A percentile compares a stretch with the other conserved stretches of the same genome.
These are phyloP conservation scores for Draba incana DNA, from an alignment of 345 rosid genomes.

Conservation along the genomic window DNA sequence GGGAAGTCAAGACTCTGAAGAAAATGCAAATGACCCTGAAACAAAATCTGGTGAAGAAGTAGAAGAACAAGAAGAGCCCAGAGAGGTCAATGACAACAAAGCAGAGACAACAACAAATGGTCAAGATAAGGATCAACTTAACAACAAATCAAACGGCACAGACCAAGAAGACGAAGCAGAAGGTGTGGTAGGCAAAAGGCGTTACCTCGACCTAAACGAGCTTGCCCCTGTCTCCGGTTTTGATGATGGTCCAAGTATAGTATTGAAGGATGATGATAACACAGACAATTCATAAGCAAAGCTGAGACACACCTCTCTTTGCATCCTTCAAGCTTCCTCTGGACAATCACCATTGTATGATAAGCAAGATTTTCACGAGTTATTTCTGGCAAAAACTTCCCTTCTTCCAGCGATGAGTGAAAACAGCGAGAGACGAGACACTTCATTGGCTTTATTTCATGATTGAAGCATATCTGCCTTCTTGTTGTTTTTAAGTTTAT, in stretches of 20 bases:
- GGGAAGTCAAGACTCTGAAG: slow-evolving; percentile 73
- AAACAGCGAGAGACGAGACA: slow-evolving; percentile 27
- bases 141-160: slow-evolving; percentile 54
- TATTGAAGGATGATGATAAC: slow-evolving; percentile 66
- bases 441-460: slow-evolving; percentile 29
- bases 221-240: slow-evolving; percentile 96
- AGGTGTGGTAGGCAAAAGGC: slow-evolving; percentile 61
- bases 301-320: slow-evolving; percentile 6
- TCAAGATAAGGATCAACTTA: slow-evolving; percentile 53
- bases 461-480: slow-evolving; percentile 39
- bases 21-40: slow-evolving; percentile 57
- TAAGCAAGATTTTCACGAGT: slow-evolving; percentile 33
- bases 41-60: slow-evolving; percentile 49
- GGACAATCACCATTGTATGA: slow-evolving; percentile 38
- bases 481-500: slow-evolving; percentile 28
- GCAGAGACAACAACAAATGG: slow-evolving; percentile 40
- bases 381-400: slow-evolving; percentile 30
- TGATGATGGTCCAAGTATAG: slow-evolving; percentile 77
- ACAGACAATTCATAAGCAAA: slow-evolving; percentile 57
- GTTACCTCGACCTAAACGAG: slow-evolving; percentile 93
- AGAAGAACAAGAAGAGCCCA: slow-evolving; percentile 39
- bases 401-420: slow-evolving; percentile 30
- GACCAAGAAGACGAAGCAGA: slow-evolving; percentile 74
- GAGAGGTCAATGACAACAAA: slow-evolving; percentile 34
- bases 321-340: slow-evolving; percentile 14